These are phyloP conservation scores for Trametes hirsuta DNA, from an alignment of 1,284 basidiomycete genomes.

Conservation along the genomic window DNA sequence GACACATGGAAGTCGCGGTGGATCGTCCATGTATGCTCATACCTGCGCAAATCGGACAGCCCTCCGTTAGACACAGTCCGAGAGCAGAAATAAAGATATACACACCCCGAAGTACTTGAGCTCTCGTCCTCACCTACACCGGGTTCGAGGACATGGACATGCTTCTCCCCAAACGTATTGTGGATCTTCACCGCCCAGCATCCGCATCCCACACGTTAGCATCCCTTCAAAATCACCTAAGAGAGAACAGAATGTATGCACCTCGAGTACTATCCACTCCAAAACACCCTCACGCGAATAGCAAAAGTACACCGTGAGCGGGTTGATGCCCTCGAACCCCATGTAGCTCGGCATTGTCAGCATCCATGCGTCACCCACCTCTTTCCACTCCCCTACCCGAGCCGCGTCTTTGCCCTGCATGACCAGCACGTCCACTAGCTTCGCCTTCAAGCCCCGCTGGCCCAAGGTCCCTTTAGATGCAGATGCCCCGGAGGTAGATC, in stretches of 20 bases:
- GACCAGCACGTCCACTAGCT: conserved; percentile 43
- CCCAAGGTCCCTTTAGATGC: background rate
- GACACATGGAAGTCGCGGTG: conserved; percentile 79
- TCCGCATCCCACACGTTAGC: background rate
- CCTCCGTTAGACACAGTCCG: too few relatives aligned
- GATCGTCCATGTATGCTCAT: conserved; percentile 74
- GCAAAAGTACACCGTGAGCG: conserved; percentile 74
- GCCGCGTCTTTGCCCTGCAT: conserved; percentile 35
- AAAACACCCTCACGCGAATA: conserved; percentile 46
- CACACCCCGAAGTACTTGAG: conserved; percentile 41
- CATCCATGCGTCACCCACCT: conserved; percentile 63
- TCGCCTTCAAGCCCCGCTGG: conserved; percentile 39
- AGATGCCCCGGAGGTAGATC: background rate
- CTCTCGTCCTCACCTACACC: conserved; percentile 47
- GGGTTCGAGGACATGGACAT: conserved; percentile 58
- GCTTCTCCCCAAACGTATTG: conserved; percentile 79
- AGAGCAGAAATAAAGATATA: background rate
- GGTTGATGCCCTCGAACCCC: conserved; percentile 77
- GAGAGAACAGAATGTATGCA: conserved; percentile 23
- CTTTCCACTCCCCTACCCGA: conserved; percentile 3
- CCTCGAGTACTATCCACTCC: conserved; percentile 63
- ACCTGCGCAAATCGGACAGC: conserved; percentile 39
- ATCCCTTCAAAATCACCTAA: background rate
- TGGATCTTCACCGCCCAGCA: conserved; percentile 54
- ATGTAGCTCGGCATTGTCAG: conserved; percentile 76